phyloP scores from a whole-genome alignment of 2,329 filamentous ascomycete species.

The Xylogone sp. region DNA sequence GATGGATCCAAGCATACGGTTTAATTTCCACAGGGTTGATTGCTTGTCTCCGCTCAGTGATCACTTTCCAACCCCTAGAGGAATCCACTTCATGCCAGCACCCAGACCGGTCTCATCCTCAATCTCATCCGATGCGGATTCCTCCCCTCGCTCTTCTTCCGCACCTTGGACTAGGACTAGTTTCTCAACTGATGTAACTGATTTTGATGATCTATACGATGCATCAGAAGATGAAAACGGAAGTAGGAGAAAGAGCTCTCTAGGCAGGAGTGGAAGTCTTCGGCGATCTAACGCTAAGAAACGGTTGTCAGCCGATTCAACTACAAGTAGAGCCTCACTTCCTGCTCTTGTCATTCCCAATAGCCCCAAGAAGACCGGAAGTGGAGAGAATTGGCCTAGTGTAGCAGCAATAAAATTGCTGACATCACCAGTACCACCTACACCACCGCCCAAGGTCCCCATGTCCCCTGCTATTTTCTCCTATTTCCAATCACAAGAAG shows the following conservation, averaged over 20 bases:
- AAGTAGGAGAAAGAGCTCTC: constrained; percentile 37
- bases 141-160: constrained; percentile 51
- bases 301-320: constrained; percentile 21
- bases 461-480: constrained; percentile 74
- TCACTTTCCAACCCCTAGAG: constrained; percentile 70
- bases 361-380: constrained; percentile 7
- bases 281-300: constrained; percentile 27
- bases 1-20: constrained; percentile 6
- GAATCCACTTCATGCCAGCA: constrained; percentile 60
- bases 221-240: constrained; percentile 75
- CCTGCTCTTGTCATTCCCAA: constrained; percentile 47
- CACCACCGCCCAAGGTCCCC: constrained; percentile 63
- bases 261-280: constrained; percentile 16
- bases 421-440: constrained; percentile 56
- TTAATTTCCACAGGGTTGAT: constrained; percentile 31
- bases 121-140: constrained; percentile 49
- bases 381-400: constrained; percentile 42
- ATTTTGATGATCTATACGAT: constrained; percentile 87
- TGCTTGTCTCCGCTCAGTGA: constrained; percentile 43
- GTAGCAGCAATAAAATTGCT: constrained; percentile 43
- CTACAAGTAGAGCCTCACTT: constrained; percentile 28
- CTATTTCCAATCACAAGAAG: constrained; percentile 64
- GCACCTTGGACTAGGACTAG: constrained; percentile 61
- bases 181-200: constrained; percentile 60
- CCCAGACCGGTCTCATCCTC: constrained; percentile 60